These are phyloP conservation scores for Epicoccum sorghinum DNA, from an alignment of 2,329 filamentous ascomycete species.

Conservation along the genomic window DNA sequence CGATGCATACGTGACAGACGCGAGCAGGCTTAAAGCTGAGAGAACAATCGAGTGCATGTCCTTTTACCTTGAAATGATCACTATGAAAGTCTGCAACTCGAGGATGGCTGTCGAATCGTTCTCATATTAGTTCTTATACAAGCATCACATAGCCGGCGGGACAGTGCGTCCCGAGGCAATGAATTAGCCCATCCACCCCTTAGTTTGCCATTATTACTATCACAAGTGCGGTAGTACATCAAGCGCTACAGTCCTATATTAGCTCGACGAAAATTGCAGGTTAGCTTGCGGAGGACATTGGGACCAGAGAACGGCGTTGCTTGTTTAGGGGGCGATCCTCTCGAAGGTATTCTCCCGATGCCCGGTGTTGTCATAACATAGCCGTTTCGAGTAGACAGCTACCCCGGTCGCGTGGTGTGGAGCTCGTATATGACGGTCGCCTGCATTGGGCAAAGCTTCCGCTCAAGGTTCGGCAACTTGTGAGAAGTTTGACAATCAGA, in stretches of 20 bases:
- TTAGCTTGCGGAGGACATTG: constrained; percentile 26
- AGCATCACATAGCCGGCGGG: background rate
- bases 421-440: constrained; percentile 1
- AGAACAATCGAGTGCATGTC: constrained; percentile 29
- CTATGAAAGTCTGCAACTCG: background rate
- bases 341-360: constrained; percentile 4
- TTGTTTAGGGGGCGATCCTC: constrained; percentile 11
- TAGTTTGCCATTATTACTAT: constrained; percentile 6
- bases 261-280: constrained; percentile 9
- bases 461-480: constrained; percentile 8
- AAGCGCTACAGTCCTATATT: constrained; percentile 13
- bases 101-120: too few species aligned
- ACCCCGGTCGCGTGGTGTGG: background rate
- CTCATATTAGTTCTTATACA: background rate
- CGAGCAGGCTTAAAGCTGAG: constrained; percentile 21
- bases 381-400: constrained; percentile 4
- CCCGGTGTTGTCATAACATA: constrained; percentile 7
- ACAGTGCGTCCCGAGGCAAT: background rate
- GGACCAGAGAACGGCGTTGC: constrained; percentile 13
- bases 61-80: background rate
- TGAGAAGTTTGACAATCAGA: background rate
- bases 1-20: constrained; percentile 33
- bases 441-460: constrained; percentile 29
- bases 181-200: background rate
- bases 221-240: constrained; percentile 19